Base-by-base conservation (phyloP, 805 yeast species). In the Saccharomyces kudriavzevii region DNA sequence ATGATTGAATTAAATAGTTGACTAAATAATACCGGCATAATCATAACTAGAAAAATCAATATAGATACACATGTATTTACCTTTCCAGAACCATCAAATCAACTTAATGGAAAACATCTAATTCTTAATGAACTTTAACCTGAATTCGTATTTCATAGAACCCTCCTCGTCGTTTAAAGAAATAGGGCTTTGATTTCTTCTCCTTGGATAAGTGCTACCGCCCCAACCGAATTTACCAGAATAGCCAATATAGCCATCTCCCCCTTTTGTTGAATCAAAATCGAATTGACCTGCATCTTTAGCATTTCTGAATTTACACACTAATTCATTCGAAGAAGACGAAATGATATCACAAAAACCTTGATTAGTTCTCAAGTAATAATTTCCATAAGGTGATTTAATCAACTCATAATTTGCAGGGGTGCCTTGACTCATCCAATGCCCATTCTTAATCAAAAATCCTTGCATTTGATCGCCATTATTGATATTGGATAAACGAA, bases 341-440 rank as follows among this genome's bases (percentile, higher is more conserved):
- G 55, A 60, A 35, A 35, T 35, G 2, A 84, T 58, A 1, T 82
- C 84, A 72, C 97, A 91, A 56, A 74, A 79, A 0, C 97, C 97
- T 61, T 79, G 82, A 43, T 88, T 80, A 1, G 94, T 79, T 55
- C 76, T 76, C 47, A 91, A 64, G 54, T 82, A 78, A 61, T 81
- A 79, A n/a, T 94, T 94, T 2, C 94, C 94, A 68, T 81, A 82
- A 31, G 79, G 78, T 30, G 85, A 80, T 52, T 82, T 77, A 30
- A 69, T 63, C 26, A 87, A 61, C 26, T 76, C 76, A 70, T 77
- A 91, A 4, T 85, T 82, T 4, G 97, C 98, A 69, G 97, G 92
- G 0, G 94, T 81, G 1, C 97, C 97, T 45, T 72, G 67, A 4
- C 78, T 66, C 70, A 85, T 88, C 94, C 96, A 91, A 59, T 82